These are phyloP conservation scores for Beta lomatogona DNA, from an alignment of 179 eudicot species.

Conservation along the genomic window DNA sequence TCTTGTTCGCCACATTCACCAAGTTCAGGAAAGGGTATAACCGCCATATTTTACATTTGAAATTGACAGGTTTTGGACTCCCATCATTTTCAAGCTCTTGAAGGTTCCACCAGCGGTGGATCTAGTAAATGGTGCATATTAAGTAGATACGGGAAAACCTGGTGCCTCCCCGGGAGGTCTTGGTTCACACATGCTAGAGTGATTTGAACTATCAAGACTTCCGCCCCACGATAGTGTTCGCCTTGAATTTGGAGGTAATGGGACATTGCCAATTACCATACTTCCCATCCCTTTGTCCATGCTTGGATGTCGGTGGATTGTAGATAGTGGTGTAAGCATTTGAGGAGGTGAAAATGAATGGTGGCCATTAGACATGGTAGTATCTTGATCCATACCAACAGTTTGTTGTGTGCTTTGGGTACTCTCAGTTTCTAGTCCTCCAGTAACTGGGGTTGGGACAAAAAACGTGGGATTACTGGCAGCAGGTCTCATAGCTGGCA, in stretches of 20 bases:
- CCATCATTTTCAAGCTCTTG: slow-evolving; percentile 48
- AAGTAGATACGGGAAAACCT: slow-evolving; percentile 40
- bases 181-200: slow-evolving; percentile 29
- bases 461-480: slow-evolving; percentile 57
- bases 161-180: slow-evolving; percentile 43
- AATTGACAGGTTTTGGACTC: background rate
- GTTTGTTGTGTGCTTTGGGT: slow-evolving; percentile 23
- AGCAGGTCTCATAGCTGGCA: slow-evolving; percentile 52
- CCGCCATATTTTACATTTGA: background rate
- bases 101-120: slow-evolving; percentile 50
- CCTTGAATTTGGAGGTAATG: slow-evolving; percentile 43
- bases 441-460: slow-evolving; percentile 59
- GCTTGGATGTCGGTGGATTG: slow-evolving; percentile 58
- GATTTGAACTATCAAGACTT: slow-evolving; percentile 33
- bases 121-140: slow-evolving; percentile 29
- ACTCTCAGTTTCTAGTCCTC: slow-evolving; percentile 31
- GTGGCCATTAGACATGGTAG: slow-evolving; percentile 29
- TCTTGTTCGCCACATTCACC: background rate
- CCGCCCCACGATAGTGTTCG: slow-evolving; percentile 89
- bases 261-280: slow-evolving; percentile 24
- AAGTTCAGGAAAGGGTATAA: background rate
- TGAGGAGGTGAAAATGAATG: slow-evolving; percentile 33
- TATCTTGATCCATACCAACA: slow-evolving; percentile 26
- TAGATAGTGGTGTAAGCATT: slow-evolving; percentile 33
- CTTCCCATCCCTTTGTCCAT: slow-evolving; percentile 42